Evolutionary conservation across 2,329 filamentous ascomycete species (phyloP).

Genomic region (Fusarium burgessii): DNA sequence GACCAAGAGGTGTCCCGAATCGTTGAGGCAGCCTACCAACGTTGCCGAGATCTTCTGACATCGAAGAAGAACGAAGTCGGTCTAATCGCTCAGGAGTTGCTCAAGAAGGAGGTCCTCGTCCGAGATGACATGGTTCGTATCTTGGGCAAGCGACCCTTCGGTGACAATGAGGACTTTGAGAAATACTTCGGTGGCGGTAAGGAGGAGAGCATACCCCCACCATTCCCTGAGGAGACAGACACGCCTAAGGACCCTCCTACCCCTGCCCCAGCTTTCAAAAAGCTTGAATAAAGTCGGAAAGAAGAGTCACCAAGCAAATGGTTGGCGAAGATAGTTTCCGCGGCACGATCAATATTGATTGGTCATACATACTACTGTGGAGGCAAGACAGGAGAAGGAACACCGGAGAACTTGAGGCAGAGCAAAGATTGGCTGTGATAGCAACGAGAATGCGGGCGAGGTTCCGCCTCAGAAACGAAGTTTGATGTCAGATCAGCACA

Average conservation of each 20-base stretch:
- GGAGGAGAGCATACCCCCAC: conserved; percentile 68
- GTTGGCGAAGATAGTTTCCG: background rate
- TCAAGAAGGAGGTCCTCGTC: conserved; percentile 90
- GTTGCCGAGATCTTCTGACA: conserved; percentile 84
- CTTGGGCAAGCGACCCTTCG: conserved; percentile 85
- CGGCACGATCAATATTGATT: background rate
- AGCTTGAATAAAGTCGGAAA: conserved; percentile 41
- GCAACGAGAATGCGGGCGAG: conserved; percentile 11
- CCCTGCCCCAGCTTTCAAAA: conserved; percentile 55
- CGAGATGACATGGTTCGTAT: conserved; percentile 93
- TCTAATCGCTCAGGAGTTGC: conserved; percentile 90
- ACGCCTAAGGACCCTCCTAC: conserved; percentile 51
- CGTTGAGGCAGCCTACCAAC: conserved; percentile 90
- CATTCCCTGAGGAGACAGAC: conserved; percentile 62
- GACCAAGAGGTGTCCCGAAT: conserved; percentile 92
- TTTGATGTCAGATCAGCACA: conserved; percentile 12
- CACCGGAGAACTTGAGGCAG: conserved; percentile 36
- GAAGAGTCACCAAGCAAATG: conserved; percentile 4
- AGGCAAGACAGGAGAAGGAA: conserved; percentile 29
- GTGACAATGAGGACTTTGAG: conserved; percentile 86
- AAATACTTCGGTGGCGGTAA: conserved; percentile 86
- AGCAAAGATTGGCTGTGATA: conserved; percentile 39
- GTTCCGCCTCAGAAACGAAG: conserved; percentile 2
- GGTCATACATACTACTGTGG: background rate
- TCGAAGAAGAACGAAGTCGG: conserved; percentile 91